These are phyloP conservation scores for Aspergillus spinulosporus DNA, from an alignment of 2,329 filamentous ascomycete genomes.

Conservation along the genomic window DNA sequence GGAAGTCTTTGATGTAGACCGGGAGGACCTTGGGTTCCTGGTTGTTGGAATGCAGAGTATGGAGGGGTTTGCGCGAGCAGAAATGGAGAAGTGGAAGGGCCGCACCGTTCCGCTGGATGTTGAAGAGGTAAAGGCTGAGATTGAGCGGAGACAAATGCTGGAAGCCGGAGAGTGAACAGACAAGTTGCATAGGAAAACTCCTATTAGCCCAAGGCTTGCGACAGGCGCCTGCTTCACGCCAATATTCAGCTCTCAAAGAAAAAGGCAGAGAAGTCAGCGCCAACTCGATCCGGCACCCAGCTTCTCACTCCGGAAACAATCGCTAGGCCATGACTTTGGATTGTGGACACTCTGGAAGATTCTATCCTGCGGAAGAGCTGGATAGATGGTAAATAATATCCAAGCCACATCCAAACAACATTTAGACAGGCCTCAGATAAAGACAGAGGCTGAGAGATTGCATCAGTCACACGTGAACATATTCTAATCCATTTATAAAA, in stretches of 20 bases:
- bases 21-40: conserved; percentile 90
- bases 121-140: conserved; percentile 59
- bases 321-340: background rate
- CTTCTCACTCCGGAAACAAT: background rate
- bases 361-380: background rate
- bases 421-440: background rate
- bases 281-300: background rate
- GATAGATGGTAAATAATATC: background rate
- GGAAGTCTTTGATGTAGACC: conserved; percentile 95
- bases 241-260: background rate
- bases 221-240: background rate
- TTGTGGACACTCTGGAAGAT: background rate
- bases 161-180: conserved; percentile 40
- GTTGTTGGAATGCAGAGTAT: conserved; percentile 83
- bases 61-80: conserved; percentile 65
- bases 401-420: background rate
- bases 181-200: background rate
- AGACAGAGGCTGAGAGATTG: background rate
- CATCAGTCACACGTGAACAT: background rate
- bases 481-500: background rate
- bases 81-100: conserved; percentile 58
- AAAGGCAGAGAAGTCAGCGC: background rate
- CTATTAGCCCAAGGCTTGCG: background rate
- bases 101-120: conserved; percentile 60
- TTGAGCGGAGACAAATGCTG: conserved; percentile 54